Evolutionary conservation across 257 asterid species (phyloP), one percentile per base, ranked within the genome.

Genomic region (Gentiana macrophylla): DNA sequence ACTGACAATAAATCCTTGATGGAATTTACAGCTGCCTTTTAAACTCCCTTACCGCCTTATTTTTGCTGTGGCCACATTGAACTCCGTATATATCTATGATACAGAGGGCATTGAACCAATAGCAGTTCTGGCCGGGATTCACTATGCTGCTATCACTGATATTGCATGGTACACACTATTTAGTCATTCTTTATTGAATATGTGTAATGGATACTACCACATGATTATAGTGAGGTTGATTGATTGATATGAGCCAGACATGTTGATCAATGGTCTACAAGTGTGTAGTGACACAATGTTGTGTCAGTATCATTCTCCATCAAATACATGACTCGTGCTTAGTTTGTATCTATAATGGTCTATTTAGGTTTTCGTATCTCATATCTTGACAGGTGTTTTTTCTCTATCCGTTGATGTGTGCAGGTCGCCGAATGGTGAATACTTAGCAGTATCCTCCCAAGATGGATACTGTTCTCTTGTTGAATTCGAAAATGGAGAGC

Each of bases 391-490:
- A n/a, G n/a, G n/a, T n/a, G n/a, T n/a, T n/a, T n/a, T n/a, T n/a
- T n/a, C n/a, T n/a, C n/a, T n/a, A n/a, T 7, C 4, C 34, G 0
- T n/a, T 56, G 37, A 9, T 41, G 3, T 32, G 35, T n/a, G 33
- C 41, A 90, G 97, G 99, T 88, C 99, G 46, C n/a, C 85, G 45
- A 61, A 72, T 38, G 97, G 97, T 9, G 83, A 80, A 68, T 83
- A 73, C 65, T 61, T 92, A 73, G 93, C 76, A 11, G 55, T 85
- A 49, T 85, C 99, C 46, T 92, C 99, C 57, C 95, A 83, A 80
- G 99, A 92, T 68, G 99, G 97, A 37, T 92, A 83, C 77, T 92
- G 99, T 71, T 81, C 97, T n/a, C 86, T 92, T 53, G 78, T 92
- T n/a, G 94, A 88, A 72, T 88, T 92, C 55, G 94, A 88, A 70